Conservation (phyloP, 345 rosid genomes). For the Melastoma malabathricum region DNA sequence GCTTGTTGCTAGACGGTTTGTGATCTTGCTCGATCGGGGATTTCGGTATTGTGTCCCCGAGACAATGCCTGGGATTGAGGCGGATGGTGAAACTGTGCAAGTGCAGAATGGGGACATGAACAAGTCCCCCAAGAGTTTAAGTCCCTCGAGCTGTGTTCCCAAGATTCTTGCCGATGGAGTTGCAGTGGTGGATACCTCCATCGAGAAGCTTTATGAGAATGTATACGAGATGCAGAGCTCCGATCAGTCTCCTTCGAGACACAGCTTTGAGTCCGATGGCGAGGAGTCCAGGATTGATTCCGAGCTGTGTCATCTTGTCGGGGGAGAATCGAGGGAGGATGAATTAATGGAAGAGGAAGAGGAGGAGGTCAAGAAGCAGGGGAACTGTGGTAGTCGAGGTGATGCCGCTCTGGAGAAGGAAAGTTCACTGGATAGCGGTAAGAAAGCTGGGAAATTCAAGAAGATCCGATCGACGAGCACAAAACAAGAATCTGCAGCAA, state of each 20-base stretch:
- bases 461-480: slow-evolving; percentile 20
- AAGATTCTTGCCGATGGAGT: slow-evolving; percentile 15
- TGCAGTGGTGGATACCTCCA: slow-evolving; percentile 39
- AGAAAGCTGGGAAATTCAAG: slow-evolving; percentile 33
- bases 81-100: slow-evolving; percentile 25
- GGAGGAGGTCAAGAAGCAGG: slow-evolving; percentile 38
- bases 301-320: slow-evolving; percentile 60
- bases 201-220: slow-evolving; percentile 72
- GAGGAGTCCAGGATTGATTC: slow-evolving; percentile 86
- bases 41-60: too few species aligned
- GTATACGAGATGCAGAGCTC: slow-evolving; percentile 85
- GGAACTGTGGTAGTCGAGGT: slow-evolving; percentile 20
- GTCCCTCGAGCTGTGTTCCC: slow-evolving; percentile 11
- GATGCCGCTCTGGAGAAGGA: slow-evolving; percentile 28
- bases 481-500: slow-evolving; percentile 18
- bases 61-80: slow-evolving; percentile 24
- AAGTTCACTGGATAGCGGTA: slow-evolving; percentile 21
- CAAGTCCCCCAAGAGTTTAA: slow-evolving; percentile 19
- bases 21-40: too few species aligned
- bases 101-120: slow-evolving; percentile 21
- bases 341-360: slow-evolving; percentile 32
- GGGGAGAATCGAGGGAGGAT: slow-evolving; percentile 49
- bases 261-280: slow-evolving; percentile 59
- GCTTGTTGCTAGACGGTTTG: too few species aligned
- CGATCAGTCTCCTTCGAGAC: slow-evolving; percentile 68